These are phyloP conservation scores for Zymoseptoria crescenta DNA, from an alignment of 2,329 filamentous ascomycete species.

Conservation along the genomic window DNA sequence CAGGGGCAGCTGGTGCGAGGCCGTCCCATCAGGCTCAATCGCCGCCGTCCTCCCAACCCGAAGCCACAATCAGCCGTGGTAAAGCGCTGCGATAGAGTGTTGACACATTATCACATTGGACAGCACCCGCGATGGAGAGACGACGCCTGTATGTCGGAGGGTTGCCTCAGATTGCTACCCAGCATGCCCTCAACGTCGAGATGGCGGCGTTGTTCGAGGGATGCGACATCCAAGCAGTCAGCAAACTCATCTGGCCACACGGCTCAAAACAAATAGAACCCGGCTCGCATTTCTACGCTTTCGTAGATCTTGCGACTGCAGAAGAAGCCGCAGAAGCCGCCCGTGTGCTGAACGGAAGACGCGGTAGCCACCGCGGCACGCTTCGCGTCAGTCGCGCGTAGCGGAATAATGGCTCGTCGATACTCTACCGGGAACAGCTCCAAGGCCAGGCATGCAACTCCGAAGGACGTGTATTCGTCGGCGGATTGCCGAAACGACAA, in stretches of 20 bases:
- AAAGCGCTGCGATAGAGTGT: slow-evolving; percentile 30
- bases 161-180: slow-evolving; percentile 37
- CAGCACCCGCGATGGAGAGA: slow-evolving; percentile 28
- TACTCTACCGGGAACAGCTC: slow-evolving; percentile 1
- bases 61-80: neutral
- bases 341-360: slow-evolving; percentile 19
- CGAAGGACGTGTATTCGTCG: slow-evolving; percentile 25
- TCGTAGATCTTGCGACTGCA: slow-evolving; percentile 23
- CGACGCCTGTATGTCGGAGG: slow-evolving; percentile 40
- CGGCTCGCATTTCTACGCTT: slow-evolving; percentile 24
- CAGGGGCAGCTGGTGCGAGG: slow-evolving; percentile 49
- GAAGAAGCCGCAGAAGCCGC: slow-evolving; percentile 22
- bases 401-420: slow-evolving; percentile 5
- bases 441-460: neutral
- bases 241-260: slow-evolving; percentile 33
- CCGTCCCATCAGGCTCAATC: slow-evolving; percentile 54
- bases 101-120: slow-evolving; percentile 25
- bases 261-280: slow-evolving; percentile 5
- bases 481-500: slow-evolving; percentile 39
- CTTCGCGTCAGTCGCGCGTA: slow-evolving; percentile 17
- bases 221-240: slow-evolving; percentile 40
- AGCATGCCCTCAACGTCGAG: slow-evolving; percentile 35
- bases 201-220: slow-evolving; percentile 39
- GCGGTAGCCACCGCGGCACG: slow-evolving; percentile 12
- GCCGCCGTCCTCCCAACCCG: neutral